Base-by-base conservation (phyloP, 179 eudicot genomes). In the Corrigiola litoralis region DNA sequence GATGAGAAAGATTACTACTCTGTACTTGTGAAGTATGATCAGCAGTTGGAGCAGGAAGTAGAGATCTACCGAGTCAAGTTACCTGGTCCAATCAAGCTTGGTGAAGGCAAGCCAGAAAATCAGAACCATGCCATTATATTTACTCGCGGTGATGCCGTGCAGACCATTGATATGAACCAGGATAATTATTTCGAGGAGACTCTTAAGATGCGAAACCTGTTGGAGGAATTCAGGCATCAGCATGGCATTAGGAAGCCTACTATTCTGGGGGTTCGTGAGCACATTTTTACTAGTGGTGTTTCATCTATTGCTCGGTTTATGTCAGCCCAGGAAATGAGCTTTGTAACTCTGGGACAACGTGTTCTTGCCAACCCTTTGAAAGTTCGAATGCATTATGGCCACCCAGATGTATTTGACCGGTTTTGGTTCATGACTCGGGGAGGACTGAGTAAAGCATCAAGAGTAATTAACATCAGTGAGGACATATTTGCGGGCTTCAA, bases 401-500 rank as follows among this genome's bases (percentile, higher is more conserved):
- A 92, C 61, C 97, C 97, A 11, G 97, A 92, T 73, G 96, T 92
- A 6, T 89, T 92, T 71, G 96, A 92, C 68, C 79, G 97, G 70
- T 87, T 92, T 68, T 92, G 96, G 96, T 89, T 88, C 74, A 56
- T 92, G 66, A 85, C 94, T 31, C 83, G 97, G 46, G 98, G 98
- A 47, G 98, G 98, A 53, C 67, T 92, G 61, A 92, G 97, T 70
- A 92, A 92, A 79, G 97, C 96, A 54, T 92, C 97, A 16, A 75
- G 84, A 72, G 91, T 87, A 65, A 88, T 92, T 55, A 92, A 92
- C 80, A 86, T 92, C 61, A 92, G 96, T 72, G 97, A 92, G 77
- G 97, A 92, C 67, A 92, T 92, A 67, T 92, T 86, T 80, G 94
- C 96, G 52, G 98, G 98, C n/a, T 89, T 88, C 80, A 92, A 89